These are phyloP conservation scores for Backusella westeae DNA, from an alignment of 192 early-diverging fungal species.

Conservation along the genomic window DNA sequence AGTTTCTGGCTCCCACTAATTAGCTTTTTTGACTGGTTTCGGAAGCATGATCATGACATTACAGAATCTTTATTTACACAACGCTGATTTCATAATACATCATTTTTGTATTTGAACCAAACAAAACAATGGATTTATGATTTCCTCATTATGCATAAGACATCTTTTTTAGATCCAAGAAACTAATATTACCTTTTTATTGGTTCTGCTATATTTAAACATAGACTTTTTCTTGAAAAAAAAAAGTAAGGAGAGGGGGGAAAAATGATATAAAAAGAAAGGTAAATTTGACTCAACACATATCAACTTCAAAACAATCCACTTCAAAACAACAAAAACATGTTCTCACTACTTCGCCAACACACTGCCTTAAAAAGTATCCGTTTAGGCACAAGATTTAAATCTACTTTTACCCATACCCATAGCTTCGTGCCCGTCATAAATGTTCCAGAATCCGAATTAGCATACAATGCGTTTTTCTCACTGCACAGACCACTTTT, in stretches of 20 bases:
- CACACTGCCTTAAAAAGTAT: neutral
- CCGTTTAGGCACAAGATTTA: neutral
- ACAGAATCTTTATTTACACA: neutral
- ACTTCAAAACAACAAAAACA: neutral
- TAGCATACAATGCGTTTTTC: conserved; percentile 57
- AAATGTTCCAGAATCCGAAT: conserved; percentile 42
- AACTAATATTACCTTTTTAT: neutral
- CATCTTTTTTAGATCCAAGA: neutral
- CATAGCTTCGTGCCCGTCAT: neutral
- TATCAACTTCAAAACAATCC: neutral
- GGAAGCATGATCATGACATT: too few relatives aligned
- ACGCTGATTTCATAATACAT: neutral
- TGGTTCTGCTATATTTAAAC: neutral
- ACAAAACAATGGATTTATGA: neutral
- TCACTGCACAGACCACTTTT: conserved; percentile 54
- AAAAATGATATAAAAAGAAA: neutral
- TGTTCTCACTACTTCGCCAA: neutral
- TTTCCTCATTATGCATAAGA: too few relatives aligned
- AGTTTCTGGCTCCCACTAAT: too few relatives aligned
- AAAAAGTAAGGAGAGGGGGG: neutral
- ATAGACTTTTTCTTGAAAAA: neutral
- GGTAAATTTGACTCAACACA: neutral
- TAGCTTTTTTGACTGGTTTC: too few relatives aligned
- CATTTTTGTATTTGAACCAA: neutral
- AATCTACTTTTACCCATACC: neutral